phyloP scores from a whole-genome alignment of 305 asterid species.

The Rubia occidens region DNA sequence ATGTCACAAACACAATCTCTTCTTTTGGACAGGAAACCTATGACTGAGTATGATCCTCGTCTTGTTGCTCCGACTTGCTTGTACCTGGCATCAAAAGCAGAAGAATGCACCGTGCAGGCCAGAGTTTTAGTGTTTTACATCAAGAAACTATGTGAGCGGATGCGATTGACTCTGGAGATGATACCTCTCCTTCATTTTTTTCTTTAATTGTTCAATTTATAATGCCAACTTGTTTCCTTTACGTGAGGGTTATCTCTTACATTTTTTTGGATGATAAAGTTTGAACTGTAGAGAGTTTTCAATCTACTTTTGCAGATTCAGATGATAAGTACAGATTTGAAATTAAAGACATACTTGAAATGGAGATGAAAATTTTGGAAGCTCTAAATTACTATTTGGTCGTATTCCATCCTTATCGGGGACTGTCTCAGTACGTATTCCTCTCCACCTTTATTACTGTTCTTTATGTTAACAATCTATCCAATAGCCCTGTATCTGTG shows the following conservation, averaged over 20 bases:
- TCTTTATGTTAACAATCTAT: neutral
- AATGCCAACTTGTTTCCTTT: neutral
- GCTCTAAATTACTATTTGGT: conserved; percentile 84
- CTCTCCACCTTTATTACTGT: neutral
- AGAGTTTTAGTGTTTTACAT: conserved; percentile 69
- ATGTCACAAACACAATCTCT: neutral
- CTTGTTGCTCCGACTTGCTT: conserved; percentile 87
- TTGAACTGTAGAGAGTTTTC: conserved; percentile 14
- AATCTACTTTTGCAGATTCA: conserved; percentile 40
- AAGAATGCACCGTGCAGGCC: conserved; percentile 95
- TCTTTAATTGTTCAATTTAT: neutral
- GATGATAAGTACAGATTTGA: conserved; percentile 76
- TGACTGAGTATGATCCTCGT: conserved; percentile 89
- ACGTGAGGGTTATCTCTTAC: conserved; percentile 2
- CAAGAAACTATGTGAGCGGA: conserved; percentile 55
- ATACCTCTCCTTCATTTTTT: neutral
- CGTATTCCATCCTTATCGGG: conserved; percentile 83
- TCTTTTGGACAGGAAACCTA: conserved; percentile 50
- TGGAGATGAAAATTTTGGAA: conserved; percentile 97
- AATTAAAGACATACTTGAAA: conserved; percentile 83
- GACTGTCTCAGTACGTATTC: conserved; percentile 59
- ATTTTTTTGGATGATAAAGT: conserved; percentile 2
- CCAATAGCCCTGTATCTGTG: neutral
- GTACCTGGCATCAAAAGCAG: conserved; percentile 95
- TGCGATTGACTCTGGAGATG: neutral